phyloP scores from a whole-genome alignment of 352 stramenopile genomes.

The Elongisporangium undulatum region DNA sequence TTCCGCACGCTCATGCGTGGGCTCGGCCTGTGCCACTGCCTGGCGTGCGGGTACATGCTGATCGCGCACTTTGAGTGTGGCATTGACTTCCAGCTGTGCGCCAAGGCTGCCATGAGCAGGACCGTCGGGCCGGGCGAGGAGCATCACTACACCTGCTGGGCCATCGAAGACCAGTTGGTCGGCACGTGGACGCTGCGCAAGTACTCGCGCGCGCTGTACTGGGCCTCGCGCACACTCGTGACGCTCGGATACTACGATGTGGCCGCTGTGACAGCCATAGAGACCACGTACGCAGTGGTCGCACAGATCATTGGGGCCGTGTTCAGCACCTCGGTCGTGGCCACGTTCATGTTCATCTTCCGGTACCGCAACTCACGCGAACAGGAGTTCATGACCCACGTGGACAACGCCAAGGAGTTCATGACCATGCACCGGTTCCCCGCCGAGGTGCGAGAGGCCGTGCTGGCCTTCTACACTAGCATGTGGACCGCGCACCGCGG shows the following conservation, averaged over 20 bases:
- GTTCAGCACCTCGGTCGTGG: conserved; percentile 62
- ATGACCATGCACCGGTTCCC: conserved; percentile 67
- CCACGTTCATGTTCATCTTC: conserved; percentile 73
- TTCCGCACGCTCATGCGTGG: conserved; percentile 41
- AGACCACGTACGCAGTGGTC: conserved; percentile 54
- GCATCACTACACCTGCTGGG: conserved; percentile 49
- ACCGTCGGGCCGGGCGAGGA: neutral
- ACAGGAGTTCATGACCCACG: conserved; percentile 62
- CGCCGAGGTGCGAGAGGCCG: conserved; percentile 44
- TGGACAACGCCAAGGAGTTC: conserved; percentile 71
- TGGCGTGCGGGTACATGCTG: conserved; percentile 63
- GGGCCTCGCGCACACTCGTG: conserved; percentile 46
- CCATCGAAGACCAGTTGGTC: conserved; percentile 59
- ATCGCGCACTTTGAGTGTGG: conserved; percentile 68
- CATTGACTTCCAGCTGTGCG: conserved; percentile 45
- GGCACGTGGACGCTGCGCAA: conserved; percentile 34
- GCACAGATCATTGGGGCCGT: conserved; percentile 59
- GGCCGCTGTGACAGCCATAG: conserved; percentile 35
- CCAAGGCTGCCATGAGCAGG: conserved; percentile 12
- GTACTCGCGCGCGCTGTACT: conserved; percentile 57
- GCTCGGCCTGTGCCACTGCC: conserved; percentile 44
- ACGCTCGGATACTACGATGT: conserved; percentile 66
- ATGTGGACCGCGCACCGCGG: conserved; percentile 48
- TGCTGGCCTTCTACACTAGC: conserved; percentile 59
- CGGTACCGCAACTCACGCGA: conserved; percentile 47